Evolutionary conservation across 2,329 filamentous ascomycete genomes (phyloP), one percentile per base, ranked within the genome.

Genomic region (Lecanoromycetidae sp.): DNA sequence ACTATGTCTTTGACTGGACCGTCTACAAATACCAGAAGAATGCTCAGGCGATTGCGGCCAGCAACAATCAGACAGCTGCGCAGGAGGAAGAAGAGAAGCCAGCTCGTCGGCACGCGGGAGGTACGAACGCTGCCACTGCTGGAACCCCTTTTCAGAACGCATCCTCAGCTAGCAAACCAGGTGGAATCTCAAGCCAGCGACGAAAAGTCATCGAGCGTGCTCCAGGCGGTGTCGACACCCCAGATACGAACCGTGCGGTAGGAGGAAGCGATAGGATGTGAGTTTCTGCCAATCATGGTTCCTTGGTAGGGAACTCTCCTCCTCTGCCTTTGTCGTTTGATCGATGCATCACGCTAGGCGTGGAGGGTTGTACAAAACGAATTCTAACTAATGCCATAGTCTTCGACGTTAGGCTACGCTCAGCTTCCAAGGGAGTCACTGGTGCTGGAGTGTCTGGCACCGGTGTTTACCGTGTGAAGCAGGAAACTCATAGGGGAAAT

Each of bases 11-110:
- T 61, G 91, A 98, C 72, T 98, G 91, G 91, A 98, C 91, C 51
- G 91, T 96, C 61, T 96, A 95, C 80, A 96, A 96, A 75, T 95
- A 96, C 76, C 88, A 95, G 78, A 95, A 95, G 82, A 96, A 95
- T 60, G 88, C 88, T 46, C 86, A 93, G 71, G 87, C 87, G 61
- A 94, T 94, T 66, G 85, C 86, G 57, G 84, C 84, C 57, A 80
- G 80, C 56, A 80, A 76, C 57, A 74, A 76, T 58, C 72, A 78
- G 61, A 70, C 69, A 50, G 73, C 76, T 66, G 78, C 76, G 57
- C 74, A 77, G 53, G 83, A 87, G 56, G 79, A 80, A 33, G 83
- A 87, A 15, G 85, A 91, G 61, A 86, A 88, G 70, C 73, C 75
- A 56, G 78, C 78, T 57, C 79, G 80, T 63, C 75, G 75, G 60